Base-by-base conservation (phyloP, 2,329 filamentous ascomycete species). In the Nothopassalora personata region DNA sequence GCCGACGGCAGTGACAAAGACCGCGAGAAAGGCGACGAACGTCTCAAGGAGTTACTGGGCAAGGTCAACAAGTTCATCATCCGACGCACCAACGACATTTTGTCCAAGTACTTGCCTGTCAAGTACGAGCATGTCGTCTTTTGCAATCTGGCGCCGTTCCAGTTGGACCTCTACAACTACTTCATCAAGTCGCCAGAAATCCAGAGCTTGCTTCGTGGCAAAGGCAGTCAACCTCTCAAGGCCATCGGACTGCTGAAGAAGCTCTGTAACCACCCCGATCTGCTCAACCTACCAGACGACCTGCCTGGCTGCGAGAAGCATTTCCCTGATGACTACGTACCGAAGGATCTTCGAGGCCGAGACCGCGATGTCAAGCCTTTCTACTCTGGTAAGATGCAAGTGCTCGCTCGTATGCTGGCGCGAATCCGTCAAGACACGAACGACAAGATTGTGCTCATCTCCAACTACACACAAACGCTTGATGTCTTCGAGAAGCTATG, bases 111-210 rank as follows among this genome's bases (percentile, higher is more conserved):
- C 71, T 78, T 99, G 60, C 94, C 94, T 0, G 87, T 97, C 78
- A 99, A 99, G 78, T 99, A 99, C 75, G 94, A 99, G 75, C 94
- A 99, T 72, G 94, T 99, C 31, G 94, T 99, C 0, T 99, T 99
- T 76, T 99, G 94, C 81, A 93, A 93, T 67, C 82, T 96, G 49
- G 89, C 94, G 15, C 89, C 90, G 0, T 97, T 99, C 76, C 94
- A 99, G 74, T 82, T 91, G 56, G 90, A 90, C 65, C 79, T 99
- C 1, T 99, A 99, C 80, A 96, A 96, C 70, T 90, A 97, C 74
- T 99, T 99, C 74, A 92, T 99, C 74, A 90, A 89, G 53, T 97
- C 92, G 60, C 93, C 94, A 0, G 90, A 96, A 61, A 97, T 99
- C 69, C 91, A 95, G 72, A 91, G 89, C 55, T 79, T 99, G 48